A percentile compares a stretch with the other conserved stretches of the same genome.
phyloP scores from a whole-genome alignment of 306 rosid genomes.

The Glycine latifolia region DNA sequence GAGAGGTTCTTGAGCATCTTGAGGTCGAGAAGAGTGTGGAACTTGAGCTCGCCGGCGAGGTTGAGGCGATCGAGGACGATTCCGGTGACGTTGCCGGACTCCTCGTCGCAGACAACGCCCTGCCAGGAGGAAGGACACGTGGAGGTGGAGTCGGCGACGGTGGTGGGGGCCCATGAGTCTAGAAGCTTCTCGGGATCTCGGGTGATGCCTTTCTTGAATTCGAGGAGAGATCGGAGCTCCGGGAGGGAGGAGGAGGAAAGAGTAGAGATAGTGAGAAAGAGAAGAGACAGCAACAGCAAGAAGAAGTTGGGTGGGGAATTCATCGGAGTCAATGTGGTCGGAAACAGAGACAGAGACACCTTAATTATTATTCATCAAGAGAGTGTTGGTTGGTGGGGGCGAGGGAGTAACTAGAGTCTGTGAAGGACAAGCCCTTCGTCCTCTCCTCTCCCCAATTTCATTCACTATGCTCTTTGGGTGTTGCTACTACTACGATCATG shows the following conservation, averaged over 20 bases:
- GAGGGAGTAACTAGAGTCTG: conserved; percentile 71
- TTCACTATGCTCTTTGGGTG: too few species aligned
- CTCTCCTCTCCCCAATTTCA: not conserved
- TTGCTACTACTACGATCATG: too few species aligned
- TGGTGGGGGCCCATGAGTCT: conserved; percentile 59
- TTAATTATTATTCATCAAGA: conserved; percentile 59
- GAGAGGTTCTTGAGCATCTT: conserved; percentile 66
- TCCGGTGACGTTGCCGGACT: conserved; percentile 68
- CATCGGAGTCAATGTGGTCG: conserved; percentile 65
- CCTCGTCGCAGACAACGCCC: conserved; percentile 70
- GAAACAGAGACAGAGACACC: conserved; percentile 38
- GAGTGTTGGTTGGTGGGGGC: conserved; percentile 76
- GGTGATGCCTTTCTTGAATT: conserved; percentile 85
- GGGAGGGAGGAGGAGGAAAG: conserved; percentile 51
- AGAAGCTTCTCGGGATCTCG: conserved; percentile 60
- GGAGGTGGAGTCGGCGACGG: not conserved
- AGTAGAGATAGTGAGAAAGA: conserved; percentile 10
- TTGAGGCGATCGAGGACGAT: conserved; percentile 62
- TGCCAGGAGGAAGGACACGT: conserved; percentile 70
- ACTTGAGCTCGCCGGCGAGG: conserved; percentile 79
- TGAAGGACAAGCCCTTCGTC: conserved; percentile 54
- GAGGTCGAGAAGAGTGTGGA: conserved; percentile 76
- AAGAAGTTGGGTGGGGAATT: conserved; percentile 47
- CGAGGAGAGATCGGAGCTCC: conserved; percentile 86
- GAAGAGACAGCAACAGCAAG: not conserved